Percentiles rank a stretch among this genome's conserved stretches.
These are phyloP conservation scores for Chlamydomonas incerta DNA, from an alignment of 139 green algal genomes.

Conservation along the genomic window DNA sequence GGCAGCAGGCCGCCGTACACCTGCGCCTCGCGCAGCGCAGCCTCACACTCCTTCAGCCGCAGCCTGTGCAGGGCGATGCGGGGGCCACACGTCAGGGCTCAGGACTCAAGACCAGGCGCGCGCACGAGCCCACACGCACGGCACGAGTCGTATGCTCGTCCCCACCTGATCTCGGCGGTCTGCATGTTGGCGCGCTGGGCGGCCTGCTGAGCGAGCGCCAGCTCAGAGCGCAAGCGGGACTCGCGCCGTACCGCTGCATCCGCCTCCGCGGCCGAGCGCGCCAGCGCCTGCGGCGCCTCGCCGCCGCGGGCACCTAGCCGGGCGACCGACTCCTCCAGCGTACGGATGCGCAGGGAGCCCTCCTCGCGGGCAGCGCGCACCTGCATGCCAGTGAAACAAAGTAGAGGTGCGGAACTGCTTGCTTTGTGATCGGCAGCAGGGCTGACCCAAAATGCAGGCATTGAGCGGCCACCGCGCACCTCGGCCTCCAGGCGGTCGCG, in stretches of 20 bases:
- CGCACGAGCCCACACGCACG: too few species aligned
- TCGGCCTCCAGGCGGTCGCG: conserved; percentile 42
- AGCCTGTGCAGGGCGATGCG: neutral
- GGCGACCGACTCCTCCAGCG: conserved; percentile 60
- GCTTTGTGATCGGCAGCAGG: too few species aligned
- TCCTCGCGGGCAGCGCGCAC: conserved; percentile 55
- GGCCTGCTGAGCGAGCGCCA: conserved; percentile 46
- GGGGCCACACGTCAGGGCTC: too few species aligned
- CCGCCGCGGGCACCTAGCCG: conserved; percentile 33
- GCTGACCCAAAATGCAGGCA: too few species aligned
- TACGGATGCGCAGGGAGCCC: conserved; percentile 48
- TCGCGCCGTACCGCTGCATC: conserved; percentile 40
- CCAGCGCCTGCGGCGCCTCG: conserved; percentile 37
- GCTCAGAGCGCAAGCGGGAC: conserved; percentile 25
- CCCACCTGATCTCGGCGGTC: conserved; percentile 47
- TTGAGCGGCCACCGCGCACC: conserved; percentile 21
- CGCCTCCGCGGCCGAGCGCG: conserved; percentile 10
- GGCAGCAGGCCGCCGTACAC: conserved; percentile 27
- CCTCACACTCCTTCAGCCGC: conserved; percentile 26
- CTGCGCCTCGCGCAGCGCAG: conserved; percentile 21
- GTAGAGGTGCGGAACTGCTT: too few species aligned
- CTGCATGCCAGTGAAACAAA: too few species aligned
- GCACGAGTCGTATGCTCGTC: too few species aligned
- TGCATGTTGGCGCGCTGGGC: conserved; percentile 44
- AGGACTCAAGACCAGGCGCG: too few species aligned